Conservation (phyloP, 164 flowering plant genomes). For the Malania oleifera region DNA sequence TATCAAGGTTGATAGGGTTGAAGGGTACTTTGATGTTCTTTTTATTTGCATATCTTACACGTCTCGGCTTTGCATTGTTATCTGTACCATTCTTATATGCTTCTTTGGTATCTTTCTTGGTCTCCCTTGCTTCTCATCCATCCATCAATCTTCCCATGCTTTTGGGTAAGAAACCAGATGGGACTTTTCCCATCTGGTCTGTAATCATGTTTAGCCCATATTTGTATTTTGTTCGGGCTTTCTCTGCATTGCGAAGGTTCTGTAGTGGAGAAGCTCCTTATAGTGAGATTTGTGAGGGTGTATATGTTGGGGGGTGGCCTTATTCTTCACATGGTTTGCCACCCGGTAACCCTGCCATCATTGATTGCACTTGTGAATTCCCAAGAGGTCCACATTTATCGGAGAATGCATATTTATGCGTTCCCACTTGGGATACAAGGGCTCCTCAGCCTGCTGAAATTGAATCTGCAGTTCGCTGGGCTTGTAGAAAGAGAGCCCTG, state of each 20-base stretch:
- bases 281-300: constrained; percentile 57
- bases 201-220: constrained; percentile 56
- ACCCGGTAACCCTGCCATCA: constrained; percentile 70
- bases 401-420: constrained; percentile 51
- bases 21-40: constrained; percentile 41
- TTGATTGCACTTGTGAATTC: constrained; percentile 89
- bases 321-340: constrained; percentile 47
- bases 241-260: constrained; percentile 44
- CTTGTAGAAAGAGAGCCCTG: constrained; percentile 66
- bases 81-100: constrained; percentile 62
- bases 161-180: constrained; percentile 69
- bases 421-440: constrained; percentile 92
- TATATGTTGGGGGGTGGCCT: constrained; percentile 96
- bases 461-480: constrained; percentile 83
- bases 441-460: constrained; percentile 64
- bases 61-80: constrained; percentile 27
- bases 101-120: constrained; percentile 46
- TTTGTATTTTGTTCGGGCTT: constrained; percentile 48
- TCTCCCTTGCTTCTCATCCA: constrained; percentile 67
- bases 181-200: constrained; percentile 73
- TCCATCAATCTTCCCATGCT: constrained; percentile 68
- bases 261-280: constrained; percentile 57
- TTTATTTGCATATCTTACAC: constrained; percentile 32
- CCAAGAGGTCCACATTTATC: constrained; percentile 45
- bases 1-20: constrained; percentile 47